Percentiles rank a stretch among this genome's conserved stretches.
phyloP scores from a whole-genome alignment of 2,329 filamentous ascomycete species.

The Gyromitra esculenta region DNA sequence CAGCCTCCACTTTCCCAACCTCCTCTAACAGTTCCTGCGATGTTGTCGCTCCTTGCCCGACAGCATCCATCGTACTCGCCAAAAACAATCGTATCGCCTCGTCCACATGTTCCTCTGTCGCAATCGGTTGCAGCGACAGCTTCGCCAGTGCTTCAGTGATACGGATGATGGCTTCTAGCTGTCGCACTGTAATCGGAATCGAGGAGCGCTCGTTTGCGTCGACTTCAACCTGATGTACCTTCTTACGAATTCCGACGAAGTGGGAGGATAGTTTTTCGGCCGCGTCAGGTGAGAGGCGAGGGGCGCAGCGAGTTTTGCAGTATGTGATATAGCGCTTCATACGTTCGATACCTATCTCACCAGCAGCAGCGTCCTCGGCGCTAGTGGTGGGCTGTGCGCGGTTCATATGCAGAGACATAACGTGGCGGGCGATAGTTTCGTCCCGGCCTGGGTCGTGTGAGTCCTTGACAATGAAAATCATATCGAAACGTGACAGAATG shows the following conservation, averaged over 20 bases:
- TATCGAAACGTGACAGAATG: conserved; percentile 96
- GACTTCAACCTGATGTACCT: conserved; percentile 90
- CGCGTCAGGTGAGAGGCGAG: conserved; percentile 86
- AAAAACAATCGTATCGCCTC: conserved; percentile 97
- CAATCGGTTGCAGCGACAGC: conserved; percentile 82
- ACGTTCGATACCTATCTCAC: conserved; percentile 92
- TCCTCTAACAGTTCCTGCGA: conserved; percentile 92
- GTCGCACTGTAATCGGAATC: conserved; percentile 96
- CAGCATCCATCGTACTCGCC: conserved; percentile 96
- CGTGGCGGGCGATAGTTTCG: conserved; percentile 92
- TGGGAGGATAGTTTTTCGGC: conserved; percentile 96
- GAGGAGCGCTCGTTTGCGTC: conserved; percentile 89
- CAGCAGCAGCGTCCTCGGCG: conserved; percentile 78
- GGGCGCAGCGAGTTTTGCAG: conserved; percentile 93
- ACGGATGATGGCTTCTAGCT: conserved; percentile 95
- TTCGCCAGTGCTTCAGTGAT: conserved; percentile 97
- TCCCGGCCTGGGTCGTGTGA: conserved; percentile 90
- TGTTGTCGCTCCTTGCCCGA: conserved; percentile 85
- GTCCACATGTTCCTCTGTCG: conserved; percentile 90
- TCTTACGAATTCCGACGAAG: conserved; percentile 93
- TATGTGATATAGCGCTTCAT: conserved; percentile 98
- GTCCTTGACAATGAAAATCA: conserved; percentile 99
- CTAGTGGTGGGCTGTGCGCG: conserved; percentile 70
- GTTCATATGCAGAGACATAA: conserved; percentile 97
- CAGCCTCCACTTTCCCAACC: conserved; percentile 83